A percentile compares a stretch with the other conserved stretches of the same genome.
Evolutionary conservation across 495 filamentous ascomycete genomes (phyloP).

Genomic region (Penicillium lividum): DNA sequence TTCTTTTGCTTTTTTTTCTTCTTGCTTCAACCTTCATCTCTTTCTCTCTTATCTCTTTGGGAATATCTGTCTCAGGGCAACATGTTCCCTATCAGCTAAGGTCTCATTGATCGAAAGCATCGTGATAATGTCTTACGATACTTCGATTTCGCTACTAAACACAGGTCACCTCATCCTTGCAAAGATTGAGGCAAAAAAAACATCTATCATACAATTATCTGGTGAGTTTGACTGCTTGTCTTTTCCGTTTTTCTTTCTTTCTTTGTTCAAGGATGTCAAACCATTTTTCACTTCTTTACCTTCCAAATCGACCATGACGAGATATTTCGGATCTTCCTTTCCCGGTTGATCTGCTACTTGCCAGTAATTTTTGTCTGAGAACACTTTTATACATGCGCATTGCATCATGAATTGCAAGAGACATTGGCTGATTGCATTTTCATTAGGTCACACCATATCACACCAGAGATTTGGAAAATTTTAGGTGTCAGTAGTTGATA

Average conservation of each 20-base stretch:
- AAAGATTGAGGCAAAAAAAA: not conserved
- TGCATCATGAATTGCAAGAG: slow-evolving; percentile 9
- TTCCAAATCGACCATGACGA: slow-evolving; percentile 96
- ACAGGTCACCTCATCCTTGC: slow-evolving; percentile 24
- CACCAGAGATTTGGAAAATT: not conserved
- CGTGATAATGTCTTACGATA: slow-evolving; percentile 18
- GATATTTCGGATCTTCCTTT: slow-evolving; percentile 66
- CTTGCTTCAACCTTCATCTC: slow-evolving; percentile 14
- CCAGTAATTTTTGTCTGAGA: slow-evolving; percentile 96
- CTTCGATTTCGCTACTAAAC: slow-evolving; percentile 23
- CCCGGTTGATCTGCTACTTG: slow-evolving; percentile 88
- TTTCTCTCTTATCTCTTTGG: slow-evolving; percentile 19
- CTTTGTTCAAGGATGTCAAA: slow-evolving; percentile 78
- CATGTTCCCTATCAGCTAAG: not conserved
- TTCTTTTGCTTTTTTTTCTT: slow-evolving; percentile 26
- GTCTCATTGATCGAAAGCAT: not conserved
- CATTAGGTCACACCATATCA: slow-evolving; percentile 1
- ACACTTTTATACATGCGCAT: slow-evolving; percentile 17
- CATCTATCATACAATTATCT: not conserved
- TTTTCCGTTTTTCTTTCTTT: slow-evolving; percentile 21
- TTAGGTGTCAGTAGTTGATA: not conserved
- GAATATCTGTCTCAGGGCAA: not conserved
- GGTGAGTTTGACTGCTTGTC: slow-evolving; percentile 15
- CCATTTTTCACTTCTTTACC: slow-evolving; percentile 83
- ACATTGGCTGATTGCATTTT: slow-evolving; percentile 20